Percentiles rank a stretch among this genome's conserved stretches.
phyloP scores from a whole-genome alignment of 257 asterid species.

The Scutellaria minor region DNA sequence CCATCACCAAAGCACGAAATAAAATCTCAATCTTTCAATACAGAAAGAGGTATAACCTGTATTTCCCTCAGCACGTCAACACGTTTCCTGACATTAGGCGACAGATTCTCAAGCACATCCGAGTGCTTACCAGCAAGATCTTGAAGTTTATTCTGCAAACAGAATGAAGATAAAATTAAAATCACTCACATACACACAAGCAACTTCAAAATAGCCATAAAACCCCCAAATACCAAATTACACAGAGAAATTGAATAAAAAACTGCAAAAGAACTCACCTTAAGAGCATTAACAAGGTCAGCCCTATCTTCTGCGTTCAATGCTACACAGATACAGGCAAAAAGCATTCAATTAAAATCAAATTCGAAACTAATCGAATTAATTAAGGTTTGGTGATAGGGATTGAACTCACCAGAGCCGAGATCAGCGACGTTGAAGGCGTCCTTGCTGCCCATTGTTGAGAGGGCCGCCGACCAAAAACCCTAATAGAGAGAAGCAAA shows the following conservation, averaged over 20 bases:
- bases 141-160: conserved; percentile 66
- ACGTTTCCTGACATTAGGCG: conserved; percentile 60
- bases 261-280: conserved; percentile 46
- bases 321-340: conserved; percentile 46
- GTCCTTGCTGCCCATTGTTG: conserved; percentile 54
- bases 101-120: conserved; percentile 57
- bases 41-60: conserved; percentile 40
- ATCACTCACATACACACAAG: background rate
- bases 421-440: conserved; percentile 53
- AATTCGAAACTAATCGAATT: background rate
- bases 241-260: background rate
- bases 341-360: conserved; percentile 11
- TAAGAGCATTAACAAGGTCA: conserved; percentile 75
- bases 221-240: background rate
- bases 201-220: background rate
- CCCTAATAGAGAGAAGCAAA: conserved; percentile 33
- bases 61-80: conserved; percentile 65
- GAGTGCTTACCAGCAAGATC: conserved; percentile 68
- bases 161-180: background rate
- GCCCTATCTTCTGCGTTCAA: conserved; percentile 66
- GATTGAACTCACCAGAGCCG: conserved; percentile 40
- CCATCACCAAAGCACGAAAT: background rate
- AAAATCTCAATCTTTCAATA: background rate
- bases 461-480: conserved; percentile 28
- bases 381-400: background rate